Evolutionary conservation across 2,329 filamentous ascomycete species (phyloP).

Genomic region (Hypoxylon sp.): DNA sequence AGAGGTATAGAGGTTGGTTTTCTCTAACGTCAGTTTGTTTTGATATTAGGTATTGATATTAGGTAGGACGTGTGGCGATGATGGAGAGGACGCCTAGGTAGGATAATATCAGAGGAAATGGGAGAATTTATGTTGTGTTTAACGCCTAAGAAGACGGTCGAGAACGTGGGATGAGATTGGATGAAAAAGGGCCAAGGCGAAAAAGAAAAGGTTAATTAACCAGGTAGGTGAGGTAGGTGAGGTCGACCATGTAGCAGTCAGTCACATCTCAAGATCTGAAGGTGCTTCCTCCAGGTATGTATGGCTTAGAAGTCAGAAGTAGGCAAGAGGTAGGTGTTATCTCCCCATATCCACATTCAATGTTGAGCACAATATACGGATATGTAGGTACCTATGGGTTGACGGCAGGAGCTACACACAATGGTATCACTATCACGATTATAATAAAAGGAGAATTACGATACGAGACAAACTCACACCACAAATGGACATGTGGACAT

Average conservation of each 20-base stretch:
- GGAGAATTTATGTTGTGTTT: conserved; percentile 37
- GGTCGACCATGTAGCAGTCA: conserved; percentile 17
- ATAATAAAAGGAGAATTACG: conserved; percentile 29
- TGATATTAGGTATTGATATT: no score
- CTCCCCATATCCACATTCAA: conserved; percentile 15
- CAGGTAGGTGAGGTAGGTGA: conserved; percentile 6
- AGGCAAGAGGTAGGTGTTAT: conserved; percentile 13
- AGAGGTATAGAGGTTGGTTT: conserved; percentile 1
- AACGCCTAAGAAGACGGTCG: neutral
- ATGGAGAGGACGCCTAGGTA: neutral
- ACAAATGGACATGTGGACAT: conserved; percentile 14
- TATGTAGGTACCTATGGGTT: conserved; percentile 6
- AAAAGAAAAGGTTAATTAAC: conserved; percentile 19
- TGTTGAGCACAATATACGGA: neutral
- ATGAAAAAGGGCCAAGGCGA: conserved; percentile 20
- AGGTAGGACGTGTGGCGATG: conserved; percentile 15
- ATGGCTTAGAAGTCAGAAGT: neutral
- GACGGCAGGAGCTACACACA: conserved; percentile 11
- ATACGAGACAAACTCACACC: conserved; percentile 30
- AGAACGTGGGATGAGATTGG: neutral
- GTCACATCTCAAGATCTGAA: conserved; percentile 21
- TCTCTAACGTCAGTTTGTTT: conserved; percentile 9
- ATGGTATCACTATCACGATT: conserved; percentile 31
- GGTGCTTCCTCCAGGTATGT: conserved; percentile 2
- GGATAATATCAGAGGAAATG: conserved; percentile 24